Evolutionary conservation across 2,329 filamentous ascomycete species (phyloP).

Genomic region (Penicillium frequentans): DNA sequence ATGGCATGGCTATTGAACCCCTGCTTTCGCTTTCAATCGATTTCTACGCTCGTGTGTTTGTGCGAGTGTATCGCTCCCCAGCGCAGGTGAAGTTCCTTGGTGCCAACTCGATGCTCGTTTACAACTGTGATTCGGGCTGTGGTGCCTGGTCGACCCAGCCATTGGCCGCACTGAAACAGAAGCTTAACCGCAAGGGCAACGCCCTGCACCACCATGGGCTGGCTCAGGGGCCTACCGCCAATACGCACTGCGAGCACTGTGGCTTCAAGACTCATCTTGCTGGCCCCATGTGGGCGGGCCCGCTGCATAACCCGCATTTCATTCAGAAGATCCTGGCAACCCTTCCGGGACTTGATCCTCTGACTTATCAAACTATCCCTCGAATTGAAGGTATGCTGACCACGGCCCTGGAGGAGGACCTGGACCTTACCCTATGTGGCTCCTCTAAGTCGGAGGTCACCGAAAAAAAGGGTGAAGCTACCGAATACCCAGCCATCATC

Average conservation of each 20-base stretch:
- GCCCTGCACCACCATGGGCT: constrained; percentile 77
- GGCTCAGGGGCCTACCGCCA: constrained; percentile 67
- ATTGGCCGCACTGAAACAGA: constrained; percentile 67
- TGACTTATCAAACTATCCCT: constrained; percentile 74
- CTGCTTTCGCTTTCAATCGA: constrained; percentile 92
- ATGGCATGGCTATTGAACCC: constrained; percentile 86
- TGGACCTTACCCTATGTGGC: constrained; percentile 24
- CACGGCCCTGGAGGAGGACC: constrained; percentile 77
- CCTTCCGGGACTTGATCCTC: constrained; percentile 64
- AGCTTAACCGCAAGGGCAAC: constrained; percentile 68
- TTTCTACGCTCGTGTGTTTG: constrained; percentile 89
- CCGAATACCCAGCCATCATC: constrained; percentile 34
- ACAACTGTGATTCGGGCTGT: constrained; percentile 87
- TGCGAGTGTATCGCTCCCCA: constrained; percentile 75
- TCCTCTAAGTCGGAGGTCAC: constrained; percentile 1
- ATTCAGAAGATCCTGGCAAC: constrained; percentile 74
- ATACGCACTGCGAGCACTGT: constrained; percentile 75
- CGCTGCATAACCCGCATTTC: constrained; percentile 80
- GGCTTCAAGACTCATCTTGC: constrained; percentile 81
- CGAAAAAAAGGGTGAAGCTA: constrained; percentile 13
- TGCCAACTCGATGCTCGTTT: constrained; percentile 88
- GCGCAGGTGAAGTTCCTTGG: constrained; percentile 87
- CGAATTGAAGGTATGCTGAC: constrained; percentile 90
- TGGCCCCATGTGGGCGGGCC: constrained; percentile 93
- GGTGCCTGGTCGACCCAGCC: constrained; percentile 87